Percentiles rank a stretch among this genome's conserved stretches.
Evolutionary conservation across 305 asterid species (phyloP).

Genomic region (Vinca major): DNA sequence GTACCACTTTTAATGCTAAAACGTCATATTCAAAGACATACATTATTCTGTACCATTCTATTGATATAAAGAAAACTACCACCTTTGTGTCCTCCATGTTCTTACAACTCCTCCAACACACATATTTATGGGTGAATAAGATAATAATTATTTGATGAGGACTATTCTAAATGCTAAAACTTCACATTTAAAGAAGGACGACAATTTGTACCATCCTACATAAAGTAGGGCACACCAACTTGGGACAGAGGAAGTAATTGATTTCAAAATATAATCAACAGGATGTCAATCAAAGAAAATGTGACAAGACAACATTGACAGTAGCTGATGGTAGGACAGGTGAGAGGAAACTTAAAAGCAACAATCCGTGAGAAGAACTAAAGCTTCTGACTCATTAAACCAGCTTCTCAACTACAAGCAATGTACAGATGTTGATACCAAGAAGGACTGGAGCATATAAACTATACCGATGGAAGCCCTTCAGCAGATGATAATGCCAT

Average conservation of each 20-base stretch:
- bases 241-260: background rate
- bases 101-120: background rate
- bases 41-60: background rate
- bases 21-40: background rate
- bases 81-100: background rate
- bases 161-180: background rate
- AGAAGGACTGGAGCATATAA: constrained; percentile 18
- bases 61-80: background rate
- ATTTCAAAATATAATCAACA: background rate
- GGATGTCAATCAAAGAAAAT: background rate
- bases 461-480: constrained; percentile 71
- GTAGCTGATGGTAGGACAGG: background rate
- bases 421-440: constrained; percentile 10
- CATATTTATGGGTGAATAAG: background rate
- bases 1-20: background rate
- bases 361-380: background rate
- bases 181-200: background rate
- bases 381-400: background rate
- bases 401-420: constrained; percentile 14
- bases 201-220: background rate
- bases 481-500: constrained; percentile 82
- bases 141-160: background rate
- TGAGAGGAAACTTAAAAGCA: background rate
- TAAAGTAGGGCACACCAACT: background rate
- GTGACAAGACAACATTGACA: background rate